phyloP scores from a whole-genome alignment of 2,329 filamentous ascomycete species.

The Claviceps capensis region DNA sequence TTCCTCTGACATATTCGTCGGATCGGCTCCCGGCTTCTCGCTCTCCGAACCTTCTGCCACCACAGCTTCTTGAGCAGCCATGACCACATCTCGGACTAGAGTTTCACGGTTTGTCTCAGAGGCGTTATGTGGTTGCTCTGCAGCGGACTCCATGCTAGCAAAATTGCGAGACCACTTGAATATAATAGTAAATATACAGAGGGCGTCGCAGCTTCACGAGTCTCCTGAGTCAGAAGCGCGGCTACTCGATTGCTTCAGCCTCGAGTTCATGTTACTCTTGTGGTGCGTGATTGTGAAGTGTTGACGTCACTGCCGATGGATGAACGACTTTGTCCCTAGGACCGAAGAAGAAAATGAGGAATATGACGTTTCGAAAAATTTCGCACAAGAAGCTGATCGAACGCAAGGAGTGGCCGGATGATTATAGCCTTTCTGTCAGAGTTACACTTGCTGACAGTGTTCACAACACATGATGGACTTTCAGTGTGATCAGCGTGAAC shows the following conservation, averaged over 20 bases:
- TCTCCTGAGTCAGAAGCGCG: not conserved
- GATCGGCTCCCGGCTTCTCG: constrained; percentile 10
- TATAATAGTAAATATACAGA: not conserved
- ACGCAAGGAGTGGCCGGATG: not conserved
- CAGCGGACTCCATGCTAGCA: constrained; percentile 14
- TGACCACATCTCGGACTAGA: constrained; percentile 17
- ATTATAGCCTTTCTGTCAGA: not conserved
- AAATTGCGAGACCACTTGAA: not conserved
- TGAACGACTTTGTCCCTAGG: not conserved
- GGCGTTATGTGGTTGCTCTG: constrained; percentile 9
- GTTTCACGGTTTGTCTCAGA: constrained; percentile 12
- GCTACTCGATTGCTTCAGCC: not conserved
- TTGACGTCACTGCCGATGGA: not conserved
- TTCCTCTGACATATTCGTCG: constrained; percentile 37
- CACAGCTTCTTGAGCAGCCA: constrained; percentile 15
- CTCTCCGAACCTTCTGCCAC: not conserved
- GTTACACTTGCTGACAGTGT: not conserved
- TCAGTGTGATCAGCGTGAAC: not conserved
- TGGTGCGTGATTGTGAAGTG: not conserved
- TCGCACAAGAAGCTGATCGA: too few relatives aligned
- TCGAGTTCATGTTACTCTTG: not conserved
- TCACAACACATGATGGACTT: not conserved
- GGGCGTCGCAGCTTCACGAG: not conserved
- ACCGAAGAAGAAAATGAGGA: not conserved
- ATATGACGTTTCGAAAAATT: not conserved